Evolutionary conservation across 352 stramenopile genomes (phyloP).

Genomic region (Vaucheria bursata): DNA sequence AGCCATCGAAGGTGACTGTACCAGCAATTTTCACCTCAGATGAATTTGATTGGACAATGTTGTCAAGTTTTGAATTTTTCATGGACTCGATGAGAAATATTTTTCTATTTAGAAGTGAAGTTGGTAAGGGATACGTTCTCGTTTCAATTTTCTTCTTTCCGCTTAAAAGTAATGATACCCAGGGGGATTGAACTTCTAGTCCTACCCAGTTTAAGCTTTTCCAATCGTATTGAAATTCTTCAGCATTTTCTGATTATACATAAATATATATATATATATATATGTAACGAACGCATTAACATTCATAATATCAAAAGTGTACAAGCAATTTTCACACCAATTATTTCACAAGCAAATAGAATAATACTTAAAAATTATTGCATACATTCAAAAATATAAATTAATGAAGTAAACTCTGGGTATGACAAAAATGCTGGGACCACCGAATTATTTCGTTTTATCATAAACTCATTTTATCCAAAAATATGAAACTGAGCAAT

Average conservation of each 20-base stretch:
- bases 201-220: background rate
- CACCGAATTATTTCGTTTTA: no score
- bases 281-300: background rate
- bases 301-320: background rate
- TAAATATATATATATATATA: background rate
- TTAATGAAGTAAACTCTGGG: no score
- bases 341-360: background rate
- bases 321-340: background rate
- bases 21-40: background rate
- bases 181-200: constrained; percentile 30
- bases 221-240: background rate
- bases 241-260: no score
- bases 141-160: constrained; percentile 40
- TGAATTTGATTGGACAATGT: constrained; percentile 8
- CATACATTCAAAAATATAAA: no score
- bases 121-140: constrained; percentile 25
- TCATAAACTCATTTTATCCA: no score
- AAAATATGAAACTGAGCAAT: no score
- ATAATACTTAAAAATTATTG: background rate
- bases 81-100: constrained; percentile 30
- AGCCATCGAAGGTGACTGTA: constrained; percentile 19
- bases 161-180: constrained; percentile 19
- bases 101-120: constrained; percentile 18
- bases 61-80: background rate
- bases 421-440: no score